Conservation (phyloP, 1,139 yeast species). For the Hanseniaspora uvarum region DNA sequence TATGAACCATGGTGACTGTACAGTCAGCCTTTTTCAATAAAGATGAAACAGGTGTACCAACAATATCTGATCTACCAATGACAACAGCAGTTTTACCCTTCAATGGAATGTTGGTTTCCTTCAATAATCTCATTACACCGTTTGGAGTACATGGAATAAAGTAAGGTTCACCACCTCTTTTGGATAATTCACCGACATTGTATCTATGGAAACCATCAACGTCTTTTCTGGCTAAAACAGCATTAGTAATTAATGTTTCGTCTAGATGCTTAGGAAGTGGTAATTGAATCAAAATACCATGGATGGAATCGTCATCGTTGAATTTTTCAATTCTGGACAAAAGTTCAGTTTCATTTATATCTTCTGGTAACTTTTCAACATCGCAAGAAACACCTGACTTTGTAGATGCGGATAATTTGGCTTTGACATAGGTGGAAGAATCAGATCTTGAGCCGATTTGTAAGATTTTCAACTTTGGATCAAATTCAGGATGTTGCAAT, state of each 20-base stretch:
- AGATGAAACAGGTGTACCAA: constrained; percentile 71
- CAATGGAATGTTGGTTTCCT: constrained; percentile 49
- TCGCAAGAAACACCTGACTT: constrained; percentile 55
- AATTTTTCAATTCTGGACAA: constrained; percentile 46
- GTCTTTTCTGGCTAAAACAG: constrained; percentile 59
- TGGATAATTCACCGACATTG: constrained; percentile 67
- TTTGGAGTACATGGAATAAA: constrained; percentile 75
- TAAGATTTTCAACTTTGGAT: constrained; percentile 56
- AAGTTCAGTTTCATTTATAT: constrained; percentile 47
- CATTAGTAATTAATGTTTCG: constrained; percentile 57
- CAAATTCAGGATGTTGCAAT: constrained; percentile 41
- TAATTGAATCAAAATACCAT: constrained; percentile 62
- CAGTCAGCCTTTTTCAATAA: constrained; percentile 62
- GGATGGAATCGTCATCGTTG: constrained; percentile 53
- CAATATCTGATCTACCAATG: constrained; percentile 72
- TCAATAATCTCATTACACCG: constrained; percentile 59
- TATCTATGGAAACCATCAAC: constrained; percentile 71
- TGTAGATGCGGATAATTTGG: constrained; percentile 62
- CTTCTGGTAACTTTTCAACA: constrained; percentile 47
- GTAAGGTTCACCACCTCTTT: constrained; percentile 59
- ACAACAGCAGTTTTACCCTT: constrained; percentile 67
- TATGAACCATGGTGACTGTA: constrained; percentile 65
- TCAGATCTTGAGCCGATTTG: constrained; percentile 73
- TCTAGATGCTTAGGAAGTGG: constrained; percentile 64
- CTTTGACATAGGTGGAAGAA: constrained; percentile 64